Evolutionary conservation across 257 asterid genomes (phyloP).

Genomic region (Solanum commersonii): DNA sequence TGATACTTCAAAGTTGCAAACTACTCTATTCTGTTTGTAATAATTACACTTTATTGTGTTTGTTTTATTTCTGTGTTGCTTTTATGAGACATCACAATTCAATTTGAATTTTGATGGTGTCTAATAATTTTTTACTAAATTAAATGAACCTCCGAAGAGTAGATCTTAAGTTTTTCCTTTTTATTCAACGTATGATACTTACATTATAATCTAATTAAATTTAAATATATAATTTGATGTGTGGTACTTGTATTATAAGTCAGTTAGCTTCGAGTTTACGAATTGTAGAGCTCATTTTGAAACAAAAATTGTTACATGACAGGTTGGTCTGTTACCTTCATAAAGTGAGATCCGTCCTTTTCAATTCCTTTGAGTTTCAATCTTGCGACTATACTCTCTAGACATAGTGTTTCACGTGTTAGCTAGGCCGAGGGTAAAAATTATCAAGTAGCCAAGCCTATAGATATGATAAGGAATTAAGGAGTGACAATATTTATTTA

Average conservation of each 20-base stretch:
- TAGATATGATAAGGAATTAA: background rate
- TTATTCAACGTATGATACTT: background rate
- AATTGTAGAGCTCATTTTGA: background rate
- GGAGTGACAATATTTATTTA: background rate
- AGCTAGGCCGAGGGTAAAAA: background rate
- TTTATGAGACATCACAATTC: background rate
- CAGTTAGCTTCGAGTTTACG: fast-evolving
- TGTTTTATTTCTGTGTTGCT: background rate
- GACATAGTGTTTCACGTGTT: background rate
- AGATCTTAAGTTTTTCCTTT: background rate
- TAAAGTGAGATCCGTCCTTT: background rate
- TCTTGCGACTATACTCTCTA: background rate
- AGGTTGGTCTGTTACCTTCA: background rate
- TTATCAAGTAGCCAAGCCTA: background rate
- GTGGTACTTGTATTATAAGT: background rate
- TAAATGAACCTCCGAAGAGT: background rate
- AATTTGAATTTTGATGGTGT: background rate
- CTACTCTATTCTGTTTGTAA: background rate
- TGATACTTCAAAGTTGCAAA: background rate
- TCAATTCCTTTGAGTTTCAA: background rate
- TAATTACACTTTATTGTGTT: background rate
- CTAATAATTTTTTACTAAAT: background rate
- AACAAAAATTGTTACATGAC: background rate
- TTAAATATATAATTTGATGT: too few species aligned
- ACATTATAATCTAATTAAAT: too few species aligned